phyloP scores from a whole-genome alignment of 2,329 filamentous ascomycete genomes.

The Hawksworthiomyces lignivorus region DNA sequence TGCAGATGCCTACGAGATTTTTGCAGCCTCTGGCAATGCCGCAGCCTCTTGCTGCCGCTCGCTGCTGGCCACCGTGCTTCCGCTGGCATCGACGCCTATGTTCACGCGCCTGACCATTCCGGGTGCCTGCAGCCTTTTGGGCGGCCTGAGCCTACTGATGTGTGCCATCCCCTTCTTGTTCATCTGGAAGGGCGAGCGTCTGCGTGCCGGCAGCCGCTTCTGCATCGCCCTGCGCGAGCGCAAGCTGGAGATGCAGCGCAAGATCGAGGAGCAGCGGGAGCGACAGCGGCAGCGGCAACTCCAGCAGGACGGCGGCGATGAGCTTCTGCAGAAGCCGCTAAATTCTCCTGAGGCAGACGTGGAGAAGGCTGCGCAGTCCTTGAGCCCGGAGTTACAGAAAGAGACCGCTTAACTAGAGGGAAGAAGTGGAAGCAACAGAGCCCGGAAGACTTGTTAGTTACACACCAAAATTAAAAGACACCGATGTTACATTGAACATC shows the following conservation, averaged over 20 bases:
- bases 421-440: background rate
- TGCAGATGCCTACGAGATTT: conserved; percentile 58
- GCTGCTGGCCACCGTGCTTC: conserved; percentile 46
- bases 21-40: conserved; percentile 49
- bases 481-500: too few relatives aligned
- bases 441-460: too few relatives aligned
- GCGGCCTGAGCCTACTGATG: conserved; percentile 42
- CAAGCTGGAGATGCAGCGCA: conserved; percentile 38
- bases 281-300: background rate
- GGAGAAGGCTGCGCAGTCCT: background rate
- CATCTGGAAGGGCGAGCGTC: conserved; percentile 45
- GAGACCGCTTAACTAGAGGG: conserved; percentile 2
- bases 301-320: background rate
- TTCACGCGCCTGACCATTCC: conserved; percentile 38
- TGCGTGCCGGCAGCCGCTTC: conserved; percentile 52
- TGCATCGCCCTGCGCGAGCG: conserved; percentile 50
- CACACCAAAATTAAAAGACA: too few relatives aligned
- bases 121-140: conserved; percentile 46
- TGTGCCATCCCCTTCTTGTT: conserved; percentile 45
- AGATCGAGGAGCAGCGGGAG: conserved; percentile 28
- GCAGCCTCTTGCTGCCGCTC: conserved; percentile 42
- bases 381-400: background rate
- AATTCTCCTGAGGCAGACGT: too few relatives aligned
- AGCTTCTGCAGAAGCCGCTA: background rate
- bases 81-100: conserved; percentile 46